A percentile compares a stretch with the other conserved stretches of the same genome.
phyloP scores from a whole-genome alignment of 257 asterid species.

The Jasminum sambac region DNA sequence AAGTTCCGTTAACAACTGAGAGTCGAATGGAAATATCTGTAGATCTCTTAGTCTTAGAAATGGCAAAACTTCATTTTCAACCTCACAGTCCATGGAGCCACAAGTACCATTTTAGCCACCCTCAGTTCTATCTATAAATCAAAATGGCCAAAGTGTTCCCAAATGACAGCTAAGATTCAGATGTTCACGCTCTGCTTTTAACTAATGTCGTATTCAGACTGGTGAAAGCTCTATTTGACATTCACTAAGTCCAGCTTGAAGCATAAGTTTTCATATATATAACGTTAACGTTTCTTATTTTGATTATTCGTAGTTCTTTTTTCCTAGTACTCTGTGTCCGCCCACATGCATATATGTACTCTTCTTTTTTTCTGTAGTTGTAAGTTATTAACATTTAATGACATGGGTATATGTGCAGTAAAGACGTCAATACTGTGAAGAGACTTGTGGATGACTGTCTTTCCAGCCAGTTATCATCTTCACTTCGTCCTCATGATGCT shows the following conservation, averaged over 20 bases:
- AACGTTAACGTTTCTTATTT: background rate
- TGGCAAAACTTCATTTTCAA: too few relatives aligned
- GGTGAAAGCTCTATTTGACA: background rate
- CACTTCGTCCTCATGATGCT: conserved; percentile 98
- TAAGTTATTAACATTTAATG: conserved; percentile 13
- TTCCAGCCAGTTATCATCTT: conserved; percentile 67
- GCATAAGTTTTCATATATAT: background rate
- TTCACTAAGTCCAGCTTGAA: background rate
- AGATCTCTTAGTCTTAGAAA: too few relatives aligned
- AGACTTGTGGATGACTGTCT: conserved; percentile 92
- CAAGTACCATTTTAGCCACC: too few relatives aligned
- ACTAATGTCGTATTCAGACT: background rate
- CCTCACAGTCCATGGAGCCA: too few relatives aligned
- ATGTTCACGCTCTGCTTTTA: background rate
- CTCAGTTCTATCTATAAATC: too few relatives aligned
- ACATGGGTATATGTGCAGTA: conserved; percentile 55
- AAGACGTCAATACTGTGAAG: conserved; percentile 89
- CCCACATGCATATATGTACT: background rate
- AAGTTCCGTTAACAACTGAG: conserved; percentile 2
- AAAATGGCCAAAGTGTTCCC: too few relatives aligned
- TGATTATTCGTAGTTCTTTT: conserved; percentile 6
- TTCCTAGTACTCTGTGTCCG: background rate
- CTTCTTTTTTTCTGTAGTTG: background rate
- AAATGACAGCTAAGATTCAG: background rate
- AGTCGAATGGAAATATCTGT: background rate